These are phyloP conservation scores for Ophiostoma quercus DNA, from an alignment of 2,329 filamentous ascomycete genomes.

Conservation along the genomic window DNA sequence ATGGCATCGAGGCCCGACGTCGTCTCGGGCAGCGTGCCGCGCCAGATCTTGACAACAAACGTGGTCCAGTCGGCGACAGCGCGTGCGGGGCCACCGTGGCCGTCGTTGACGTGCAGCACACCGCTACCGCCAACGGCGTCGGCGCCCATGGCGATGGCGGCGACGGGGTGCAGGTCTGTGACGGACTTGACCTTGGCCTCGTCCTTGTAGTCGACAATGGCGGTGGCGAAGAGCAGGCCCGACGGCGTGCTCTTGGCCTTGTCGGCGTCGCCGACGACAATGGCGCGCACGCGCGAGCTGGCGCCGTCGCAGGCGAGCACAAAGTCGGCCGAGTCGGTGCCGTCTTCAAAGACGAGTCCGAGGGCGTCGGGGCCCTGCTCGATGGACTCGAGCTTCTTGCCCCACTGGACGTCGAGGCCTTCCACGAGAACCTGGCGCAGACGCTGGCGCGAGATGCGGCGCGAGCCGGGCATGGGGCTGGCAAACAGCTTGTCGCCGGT, in stretches of 20 bases:
- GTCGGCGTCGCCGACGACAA: slow-evolving; percentile 31
- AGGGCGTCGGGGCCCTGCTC: slow-evolving; percentile 18
- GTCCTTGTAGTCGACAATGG: slow-evolving; percentile 31
- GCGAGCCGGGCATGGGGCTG: slow-evolving; percentile 33
- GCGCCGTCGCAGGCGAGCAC: slow-evolving; percentile 36
- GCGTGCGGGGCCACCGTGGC: slow-evolving; percentile 25
- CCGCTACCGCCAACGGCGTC: slow-evolving; percentile 32
- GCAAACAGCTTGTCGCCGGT: slow-evolving; percentile 37
- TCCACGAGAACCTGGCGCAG: slow-evolving; percentile 34
- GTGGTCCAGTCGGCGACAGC: slow-evolving; percentile 32
- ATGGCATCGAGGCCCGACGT: slow-evolving; percentile 36
- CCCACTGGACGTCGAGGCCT: slow-evolving; percentile 35
- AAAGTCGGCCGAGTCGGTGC: slow-evolving; percentile 29
- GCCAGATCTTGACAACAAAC: slow-evolving; percentile 38
- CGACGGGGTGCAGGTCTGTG: slow-evolving; percentile 33
- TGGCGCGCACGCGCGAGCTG: slow-evolving; percentile 31
- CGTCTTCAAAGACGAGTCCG: slow-evolving; percentile 31
- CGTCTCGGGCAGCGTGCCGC: slow-evolving; percentile 25
- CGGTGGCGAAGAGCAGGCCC: slow-evolving; percentile 33
- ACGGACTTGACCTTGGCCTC: slow-evolving; percentile 31
- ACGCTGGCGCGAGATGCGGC: slow-evolving; percentile 36
- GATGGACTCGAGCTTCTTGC: slow-evolving; percentile 27
- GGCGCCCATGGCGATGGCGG: slow-evolving; percentile 33
- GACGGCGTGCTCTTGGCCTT: slow-evolving; percentile 31
- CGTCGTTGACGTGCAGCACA: slow-evolving; percentile 27